Base-by-base conservation (phyloP, 2,329 filamentous ascomycete genomes). In the Cladorrhinum sp. region DNA sequence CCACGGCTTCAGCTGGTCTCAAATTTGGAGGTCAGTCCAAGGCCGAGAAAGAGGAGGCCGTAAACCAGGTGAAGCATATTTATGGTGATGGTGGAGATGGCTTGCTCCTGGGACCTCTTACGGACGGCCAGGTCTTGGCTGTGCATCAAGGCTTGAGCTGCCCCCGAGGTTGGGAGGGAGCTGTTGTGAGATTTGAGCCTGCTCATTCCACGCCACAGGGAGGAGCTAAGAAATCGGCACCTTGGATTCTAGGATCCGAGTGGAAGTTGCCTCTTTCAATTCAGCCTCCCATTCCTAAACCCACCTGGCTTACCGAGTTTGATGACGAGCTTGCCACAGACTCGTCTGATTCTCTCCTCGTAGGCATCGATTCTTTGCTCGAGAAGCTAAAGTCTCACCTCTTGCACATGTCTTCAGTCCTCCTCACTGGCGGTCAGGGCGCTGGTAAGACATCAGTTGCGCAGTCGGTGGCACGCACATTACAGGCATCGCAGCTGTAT, bases 1-100 rank as follows among this genome's bases (percentile, higher is more conserved):
- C 80, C 2, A 87, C 85, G 66, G 76, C 80, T 41, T 82, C 80
- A 36, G 82, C 88, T 50, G 89, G 88, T 0, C 79, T 97, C 22
- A 92, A 87, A 68, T 96, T 98, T 70, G 93, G 93, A 3, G 91
- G 92, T 13, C 92, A 96, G 67, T 90, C 91, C 0, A 91, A 91
- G 67, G 84, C 89, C 5, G 91, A 95, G 66, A 87, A 88, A 56
- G 91, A 96, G 70, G 91, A 92, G 66, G 86, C 87, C 2, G 79
- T 85, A 13, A 88, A 89, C 69, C 85, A 85, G 49, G 86, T 96
- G 63, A 85, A 85, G 64, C 82, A 87, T 10, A 83, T 91, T 2
- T 95, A 95, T 67, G 84, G 85, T 20, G 81, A 79, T 27, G 82
- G 79, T 38, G 78, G 77, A 0, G 83, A 84, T 22, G 86, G 89